phyloP scores from a whole-genome alignment of 2,329 filamentous ascomycete species.

The Fusarium sp. region DNA sequence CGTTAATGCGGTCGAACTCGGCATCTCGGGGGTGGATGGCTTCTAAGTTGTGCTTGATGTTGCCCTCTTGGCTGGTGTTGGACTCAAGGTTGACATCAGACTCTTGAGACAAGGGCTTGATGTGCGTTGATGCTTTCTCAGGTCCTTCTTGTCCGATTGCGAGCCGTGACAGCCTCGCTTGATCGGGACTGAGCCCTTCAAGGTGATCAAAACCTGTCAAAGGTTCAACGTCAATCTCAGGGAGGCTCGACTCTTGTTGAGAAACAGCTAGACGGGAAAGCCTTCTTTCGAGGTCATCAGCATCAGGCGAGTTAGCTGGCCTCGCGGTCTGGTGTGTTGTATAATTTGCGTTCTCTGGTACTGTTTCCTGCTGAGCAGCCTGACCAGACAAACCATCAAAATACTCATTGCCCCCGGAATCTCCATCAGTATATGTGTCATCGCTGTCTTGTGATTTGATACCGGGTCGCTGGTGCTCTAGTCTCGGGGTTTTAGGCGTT shows the following conservation, averaged over 20 bases:
- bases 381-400: neutral
- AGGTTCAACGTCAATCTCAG: conserved; percentile 7
- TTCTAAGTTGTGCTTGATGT: neutral
- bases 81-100: conserved; percentile 15
- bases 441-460: neutral
- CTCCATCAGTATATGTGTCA: neutral
- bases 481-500: conserved; percentile 28
- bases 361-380: neutral
- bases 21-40: conserved; percentile 9
- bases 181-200: neutral
- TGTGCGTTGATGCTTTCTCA: conserved; percentile 5
- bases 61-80: conserved; percentile 15
- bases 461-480: conserved; percentile 32
- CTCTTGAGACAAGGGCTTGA: conserved; percentile 14
- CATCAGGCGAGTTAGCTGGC: conserved; percentile 11
- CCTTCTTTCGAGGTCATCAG: conserved; percentile 19
- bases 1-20: conserved; percentile 32
- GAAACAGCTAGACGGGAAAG: conserved; percentile 30
- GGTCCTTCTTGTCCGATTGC: conserved; percentile 21
- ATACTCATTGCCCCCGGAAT: neutral
- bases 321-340: neutral
- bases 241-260: conserved; percentile 9
- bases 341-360: neutral
- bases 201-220: conserved; percentile 11
- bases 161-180: conserved; percentile 14